phyloP scores from a whole-genome alignment of 148 eudicot genomes.

The Camellia japonica region DNA sequence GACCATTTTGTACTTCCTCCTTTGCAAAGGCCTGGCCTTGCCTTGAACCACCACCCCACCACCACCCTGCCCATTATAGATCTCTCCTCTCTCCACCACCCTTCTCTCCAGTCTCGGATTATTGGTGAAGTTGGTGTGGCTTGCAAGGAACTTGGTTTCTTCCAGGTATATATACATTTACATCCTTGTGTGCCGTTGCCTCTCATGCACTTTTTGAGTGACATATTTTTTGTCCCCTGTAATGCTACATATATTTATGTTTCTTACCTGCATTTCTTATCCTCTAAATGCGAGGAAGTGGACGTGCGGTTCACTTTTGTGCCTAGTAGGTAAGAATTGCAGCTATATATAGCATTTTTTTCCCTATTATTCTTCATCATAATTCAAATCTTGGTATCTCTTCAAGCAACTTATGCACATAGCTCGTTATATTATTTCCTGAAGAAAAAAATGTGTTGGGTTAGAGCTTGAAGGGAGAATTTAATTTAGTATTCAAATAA shows the following conservation, averaged over 20 bases:
- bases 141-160: slow-evolving; percentile 37
- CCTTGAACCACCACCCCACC: background rate
- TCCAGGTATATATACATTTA: too few species aligned
- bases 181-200: background rate
- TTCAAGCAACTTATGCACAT: too few species aligned
- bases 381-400: background rate
- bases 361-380: background rate
- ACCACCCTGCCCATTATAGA: slow-evolving; percentile 31
- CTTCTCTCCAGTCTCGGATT: slow-evolving; percentile 23
- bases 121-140: slow-evolving; percentile 26
- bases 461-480: background rate
- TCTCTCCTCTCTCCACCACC: slow-evolving; percentile 22
- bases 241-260: too few species aligned
- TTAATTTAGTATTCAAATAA: background rate
- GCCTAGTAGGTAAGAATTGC: too few species aligned
- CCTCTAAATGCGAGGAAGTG: too few species aligned
- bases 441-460: too few species aligned
- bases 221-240: too few species aligned
- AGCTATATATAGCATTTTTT: background rate
- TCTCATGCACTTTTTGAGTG: background rate
- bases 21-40: slow-evolving; percentile 14
- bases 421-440: background rate
- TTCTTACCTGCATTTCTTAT: too few species aligned
- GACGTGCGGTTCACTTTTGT: too few species aligned
- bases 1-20: slow-evolving; percentile 30